Conservation (phyloP, 495 filamentous ascomycete genomes). For the Lineolata rhizophorae region DNA sequence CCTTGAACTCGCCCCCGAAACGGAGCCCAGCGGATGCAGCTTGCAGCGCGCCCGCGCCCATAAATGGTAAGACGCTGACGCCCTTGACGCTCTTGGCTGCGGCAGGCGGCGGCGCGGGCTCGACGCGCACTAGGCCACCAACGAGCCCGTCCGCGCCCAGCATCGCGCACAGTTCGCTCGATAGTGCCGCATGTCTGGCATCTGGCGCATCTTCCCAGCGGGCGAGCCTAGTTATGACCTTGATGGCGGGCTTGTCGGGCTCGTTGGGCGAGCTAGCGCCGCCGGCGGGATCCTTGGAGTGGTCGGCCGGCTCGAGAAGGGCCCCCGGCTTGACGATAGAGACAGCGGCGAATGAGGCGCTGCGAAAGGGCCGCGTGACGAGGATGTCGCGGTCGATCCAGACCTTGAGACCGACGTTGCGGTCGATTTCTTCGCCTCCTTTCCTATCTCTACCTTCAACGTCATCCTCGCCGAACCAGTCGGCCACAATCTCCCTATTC, state of each 20-base stretch:
- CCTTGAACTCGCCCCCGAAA: conserved; percentile 72
- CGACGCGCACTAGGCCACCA: conserved; percentile 70
- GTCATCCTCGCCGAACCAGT: conserved; percentile 63
- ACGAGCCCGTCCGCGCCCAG: conserved; percentile 51
- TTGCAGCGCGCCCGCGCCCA: conserved; percentile 22
- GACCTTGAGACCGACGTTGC: conserved; percentile 41
- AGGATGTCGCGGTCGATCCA: conserved; percentile 71
- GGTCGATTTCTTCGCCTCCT: too few species aligned
- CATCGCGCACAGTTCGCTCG: conserved; percentile 46
- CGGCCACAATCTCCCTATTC: conserved; percentile 36
- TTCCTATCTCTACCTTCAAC: conserved; percentile 22
- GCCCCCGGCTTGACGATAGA: conserved; percentile 63
- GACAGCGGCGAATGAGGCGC: conserved; percentile 48
- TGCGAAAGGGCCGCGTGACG: conserved; percentile 41
- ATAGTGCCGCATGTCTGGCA: conserved; percentile 52
- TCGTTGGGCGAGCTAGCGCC: too few species aligned
- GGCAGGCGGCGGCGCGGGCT: conserved; percentile 42
- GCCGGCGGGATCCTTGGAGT: conserved; percentile 31
- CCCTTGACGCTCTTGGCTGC: conserved; percentile 19
- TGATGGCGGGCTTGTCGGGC: conserved; percentile 37
- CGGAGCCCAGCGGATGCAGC: conserved; percentile 39
- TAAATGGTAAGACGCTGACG: conserved; percentile 63
- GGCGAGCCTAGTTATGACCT: conserved; percentile 50
- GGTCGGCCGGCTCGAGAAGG: conserved; percentile 51
- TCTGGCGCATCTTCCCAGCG: conserved; percentile 79